Evolutionary conservation across 176 grass and related monocot species (phyloP).

Genomic region (Guadua angustifolia): DNA sequence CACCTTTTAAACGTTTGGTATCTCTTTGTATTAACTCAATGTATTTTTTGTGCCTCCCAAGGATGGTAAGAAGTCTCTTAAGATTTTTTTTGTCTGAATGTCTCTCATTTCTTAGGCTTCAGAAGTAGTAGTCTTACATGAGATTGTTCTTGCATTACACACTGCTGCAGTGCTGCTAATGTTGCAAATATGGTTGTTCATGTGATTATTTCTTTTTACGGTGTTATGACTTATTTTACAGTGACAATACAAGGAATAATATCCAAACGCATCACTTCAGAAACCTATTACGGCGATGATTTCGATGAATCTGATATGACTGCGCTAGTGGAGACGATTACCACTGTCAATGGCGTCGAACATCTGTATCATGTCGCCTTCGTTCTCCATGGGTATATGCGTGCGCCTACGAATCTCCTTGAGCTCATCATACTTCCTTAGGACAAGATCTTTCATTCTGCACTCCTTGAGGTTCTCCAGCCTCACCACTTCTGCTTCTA

Average conservation of each 20-base stretch:
- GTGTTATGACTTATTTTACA: not conserved
- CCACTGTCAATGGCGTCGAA: conserved; percentile 55
- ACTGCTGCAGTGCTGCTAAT: no score
- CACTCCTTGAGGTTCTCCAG: conserved; percentile 77
- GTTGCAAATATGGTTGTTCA: no score
- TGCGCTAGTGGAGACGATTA: not conserved
- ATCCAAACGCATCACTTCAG: not conserved
- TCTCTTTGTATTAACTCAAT: no score
- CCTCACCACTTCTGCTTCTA: conserved; percentile 80
- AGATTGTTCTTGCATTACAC: not conserved
- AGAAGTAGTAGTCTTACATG: not conserved
- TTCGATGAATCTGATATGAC: not conserved
- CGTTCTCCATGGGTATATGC: conserved; percentile 45
- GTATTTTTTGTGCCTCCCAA: no score
- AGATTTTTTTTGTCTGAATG: no score
- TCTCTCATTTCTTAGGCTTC: not conserved
- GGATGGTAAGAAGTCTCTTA: no score
- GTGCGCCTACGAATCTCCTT: conserved; percentile 66
- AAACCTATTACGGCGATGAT: no score
- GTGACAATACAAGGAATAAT: not conserved
- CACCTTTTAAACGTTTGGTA: no score
- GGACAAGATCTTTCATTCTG: conserved; percentile 73
- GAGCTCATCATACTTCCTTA: conserved; percentile 74
- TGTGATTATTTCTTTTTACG: not conserved
- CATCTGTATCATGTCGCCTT: conserved; percentile 23